Conservation (phyloP, 2,329 filamentous ascomycete species). For the Cordyceps tenuipes region DNA sequence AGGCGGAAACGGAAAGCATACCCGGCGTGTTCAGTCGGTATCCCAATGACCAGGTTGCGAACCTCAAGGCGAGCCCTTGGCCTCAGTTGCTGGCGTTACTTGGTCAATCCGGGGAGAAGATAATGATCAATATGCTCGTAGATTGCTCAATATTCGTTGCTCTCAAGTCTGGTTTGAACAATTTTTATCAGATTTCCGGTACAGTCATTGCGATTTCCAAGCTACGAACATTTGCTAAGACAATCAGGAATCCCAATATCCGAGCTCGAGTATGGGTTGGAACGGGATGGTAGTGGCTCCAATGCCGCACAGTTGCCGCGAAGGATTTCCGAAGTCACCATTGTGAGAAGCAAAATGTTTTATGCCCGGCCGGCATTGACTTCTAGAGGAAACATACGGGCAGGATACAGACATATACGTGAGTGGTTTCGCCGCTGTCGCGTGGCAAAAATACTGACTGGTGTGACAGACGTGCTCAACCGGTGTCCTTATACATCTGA, state of each 20-base stretch:
- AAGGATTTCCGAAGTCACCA: conserved; percentile 53
- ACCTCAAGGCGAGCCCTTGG: conserved; percentile 67
- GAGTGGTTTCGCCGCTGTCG: conserved; percentile 26
- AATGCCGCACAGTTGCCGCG: neutral
- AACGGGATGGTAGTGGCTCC: neutral
- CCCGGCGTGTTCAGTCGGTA: conserved; percentile 57
- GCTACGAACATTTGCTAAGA: neutral
- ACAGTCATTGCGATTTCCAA: conserved; percentile 17
- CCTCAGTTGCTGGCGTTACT: conserved; percentile 63
- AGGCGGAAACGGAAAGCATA: conserved; percentile 35
- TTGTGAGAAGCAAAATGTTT: conserved; percentile 77
- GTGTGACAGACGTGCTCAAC: conserved; percentile 65
- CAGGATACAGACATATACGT: conserved; percentile 78
- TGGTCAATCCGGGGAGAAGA: conserved; percentile 63
- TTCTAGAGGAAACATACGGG: conserved; percentile 55
- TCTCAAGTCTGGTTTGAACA: conserved; percentile 50
- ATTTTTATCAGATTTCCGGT: conserved; percentile 76
- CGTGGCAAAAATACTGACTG: conserved; percentile 13
- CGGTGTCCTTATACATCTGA: conserved; percentile 40
- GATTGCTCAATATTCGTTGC: conserved; percentile 68
- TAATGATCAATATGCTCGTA: conserved; percentile 70
- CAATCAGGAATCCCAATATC: conserved; percentile 40
- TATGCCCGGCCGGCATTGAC: conserved; percentile 72
- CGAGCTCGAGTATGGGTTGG: conserved; percentile 29
- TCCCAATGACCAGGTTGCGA: conserved; percentile 61